Base-by-base conservation (phyloP, 2,329 filamentous ascomycete genomes). In the Ophiocordyceps camponoti-floridani region DNA sequence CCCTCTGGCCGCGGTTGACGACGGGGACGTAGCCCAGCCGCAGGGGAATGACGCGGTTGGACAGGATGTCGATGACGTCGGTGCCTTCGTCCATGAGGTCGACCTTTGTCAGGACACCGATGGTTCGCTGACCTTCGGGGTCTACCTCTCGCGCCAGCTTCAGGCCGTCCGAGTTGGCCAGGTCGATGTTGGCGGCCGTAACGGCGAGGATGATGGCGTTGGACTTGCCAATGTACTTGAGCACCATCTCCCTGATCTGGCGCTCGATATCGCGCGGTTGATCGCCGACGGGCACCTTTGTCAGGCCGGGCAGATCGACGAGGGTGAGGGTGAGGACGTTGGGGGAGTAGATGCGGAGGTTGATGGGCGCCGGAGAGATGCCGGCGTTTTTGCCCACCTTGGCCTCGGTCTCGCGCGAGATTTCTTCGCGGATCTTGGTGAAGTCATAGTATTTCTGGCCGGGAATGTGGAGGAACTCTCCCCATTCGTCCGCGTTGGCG, bases 31-130 rank as follows among this genome's bases (percentile, higher is more conserved):
- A 98, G 54, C 91, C 91, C 53, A 98, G 68, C 50, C 91, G 79
- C 54, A 98, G 70, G 37, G 91, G 91, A 61, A 98, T 98, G 62
- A 98, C 93, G 56, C 91, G 83, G 48, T 93, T 93, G 51, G 91
- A 93, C 57, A 98, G 73, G 69, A 98, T 98, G 65, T 98, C 91
- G 53, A 98, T 89, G 40, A 96, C 91, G 58, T 98, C 91, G 44
- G 91, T 98, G 45, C 91, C 91, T 26, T 94, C 86, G 62, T 98
- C 91, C 91, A 98, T 98, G 59, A 98, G 67, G 67, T 98, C 91
- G 49, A 98, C 88, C 73, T 98, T 98, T 54, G 89, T 96, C 55
- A 98, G 73, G 49, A 98, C 91, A 75, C 91, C 91, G 52, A 98
- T 98, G 43, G 91, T 98, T 61, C 91, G 78, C 68, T 96, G 89